Evolutionary conservation across 2,329 filamentous ascomycete genomes (phyloP), one percentile per base, ranked within the genome.

Genomic region (Phialophora verrucosa): DNA sequence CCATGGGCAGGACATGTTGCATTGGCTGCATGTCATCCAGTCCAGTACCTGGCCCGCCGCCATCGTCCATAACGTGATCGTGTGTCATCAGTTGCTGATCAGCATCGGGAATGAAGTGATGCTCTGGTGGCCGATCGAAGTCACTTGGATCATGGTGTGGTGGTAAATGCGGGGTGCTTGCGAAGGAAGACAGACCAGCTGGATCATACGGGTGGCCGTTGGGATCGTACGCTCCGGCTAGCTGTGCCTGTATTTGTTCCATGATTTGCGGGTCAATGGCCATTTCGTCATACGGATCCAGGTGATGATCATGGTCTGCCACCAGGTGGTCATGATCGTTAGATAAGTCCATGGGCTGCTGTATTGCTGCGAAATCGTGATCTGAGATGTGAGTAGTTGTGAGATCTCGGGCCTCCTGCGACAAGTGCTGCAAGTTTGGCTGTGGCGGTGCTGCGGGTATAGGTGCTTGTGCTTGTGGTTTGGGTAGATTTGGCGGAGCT

Each of bases 211-310:
- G 59, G 38, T 72, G 66, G 38, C 57, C 42, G 38, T 71, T 59
- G 8, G 69, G 66, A 31, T 68, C 71, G 42, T 65, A 69, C 50
- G 66, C 67, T 27, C 58, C 65, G 25, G 65, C 67, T 35, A 72
- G 64, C 55, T 70, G 65, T 8, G 70, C 70, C 53, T 82, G 78
- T 31, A 83, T 76, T 69, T 83, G 82, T 69, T 83, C 80, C 81
- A 88, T 88, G 56, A 89, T 86, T 44, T 86, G 85, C 2, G 87
- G 86, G 66, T 89, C 87, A 50, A 87, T 81, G 1, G 86, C 85
- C 75, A 88, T 80, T 50, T 84, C 79, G 66, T 81, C 76, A 64
- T 80, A 82, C 35, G 78, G 75, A 25, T 77, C 73, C 70, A 82
- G 78, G 25, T 77, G 73, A 47, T 78, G 76, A 47, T 78, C 75